phyloP scores from a whole-genome alignment of 2,329 filamentous ascomycete genomes.

The Xylaria hypoxylon region DNA sequence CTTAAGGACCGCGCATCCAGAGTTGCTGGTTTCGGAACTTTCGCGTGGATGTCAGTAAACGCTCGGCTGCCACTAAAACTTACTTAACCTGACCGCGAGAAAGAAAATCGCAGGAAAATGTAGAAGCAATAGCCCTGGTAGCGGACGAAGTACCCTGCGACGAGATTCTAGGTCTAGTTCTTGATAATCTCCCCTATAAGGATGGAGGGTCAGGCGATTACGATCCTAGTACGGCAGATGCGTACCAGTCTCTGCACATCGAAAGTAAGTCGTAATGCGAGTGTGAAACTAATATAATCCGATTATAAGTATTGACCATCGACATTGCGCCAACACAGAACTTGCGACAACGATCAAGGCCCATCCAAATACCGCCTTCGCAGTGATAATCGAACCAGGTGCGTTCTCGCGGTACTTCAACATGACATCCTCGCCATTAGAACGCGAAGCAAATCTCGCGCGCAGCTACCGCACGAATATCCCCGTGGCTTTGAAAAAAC shows the following conservation, averaged over 20 bases:
- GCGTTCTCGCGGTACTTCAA: conserved; percentile 24
- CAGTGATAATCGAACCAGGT: conserved; percentile 13
- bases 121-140: too few species aligned
- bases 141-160: conserved; percentile 23
- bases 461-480: conserved; percentile 20
- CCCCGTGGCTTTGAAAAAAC: neutral
- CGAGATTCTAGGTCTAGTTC: conserved; percentile 24
- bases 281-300: neutral
- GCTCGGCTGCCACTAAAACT: neutral
- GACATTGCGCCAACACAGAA: too few species aligned
- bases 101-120: conserved; percentile 8
- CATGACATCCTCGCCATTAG: neutral
- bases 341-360: conserved; percentile 6
- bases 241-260: too few species aligned
- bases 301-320: too few species aligned
- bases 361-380: conserved; percentile 16
- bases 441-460: neutral
- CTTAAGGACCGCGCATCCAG: conserved; percentile 12
- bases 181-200: conserved; percentile 3
- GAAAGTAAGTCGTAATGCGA: too few species aligned
- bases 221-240: too few species aligned
- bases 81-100: neutral
- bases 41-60: conserved; percentile 21
- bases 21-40: conserved; percentile 15
- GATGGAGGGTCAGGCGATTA: too few species aligned